Evolutionary conservation across 768 basidiomycete species (phyloP).

Genomic region (Vararia minispora): DNA sequence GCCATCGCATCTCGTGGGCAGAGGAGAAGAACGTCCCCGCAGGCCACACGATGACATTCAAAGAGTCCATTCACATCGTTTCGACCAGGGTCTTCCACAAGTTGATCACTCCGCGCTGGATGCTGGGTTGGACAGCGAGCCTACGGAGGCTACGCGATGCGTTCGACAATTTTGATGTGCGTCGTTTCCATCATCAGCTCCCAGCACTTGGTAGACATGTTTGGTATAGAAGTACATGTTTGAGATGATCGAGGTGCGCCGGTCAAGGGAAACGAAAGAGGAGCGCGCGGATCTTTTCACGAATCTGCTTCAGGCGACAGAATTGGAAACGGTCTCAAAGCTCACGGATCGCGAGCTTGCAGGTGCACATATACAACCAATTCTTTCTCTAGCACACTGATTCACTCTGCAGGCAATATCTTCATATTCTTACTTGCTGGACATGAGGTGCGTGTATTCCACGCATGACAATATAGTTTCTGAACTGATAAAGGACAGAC

Average conservation of each 20-base stretch:
- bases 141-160: slow-evolving; percentile 24
- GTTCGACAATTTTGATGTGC: slow-evolving; percentile 33
- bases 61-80: slow-evolving; percentile 34
- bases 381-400: neutral
- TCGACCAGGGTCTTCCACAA: slow-evolving; percentile 27
- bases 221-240: slow-evolving; percentile 16
- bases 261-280: slow-evolving; percentile 8
- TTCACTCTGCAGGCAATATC: slow-evolving; percentile 16
- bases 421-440: slow-evolving; percentile 26
- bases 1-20: slow-evolving; percentile 36
- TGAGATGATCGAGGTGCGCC: slow-evolving; percentile 17
- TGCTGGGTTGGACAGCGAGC: slow-evolving; percentile 24
- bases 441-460: slow-evolving; percentile 19
- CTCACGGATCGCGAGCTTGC: slow-evolving; percentile 16
- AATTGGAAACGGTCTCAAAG: slow-evolving; percentile 9
- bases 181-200: neutral
- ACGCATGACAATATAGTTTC: neutral
- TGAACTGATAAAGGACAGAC: too few species aligned
- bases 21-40: slow-evolving; percentile 29
- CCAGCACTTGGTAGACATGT: neutral
- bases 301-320: slow-evolving; percentile 15
- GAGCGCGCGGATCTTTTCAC: slow-evolving; percentile 19
- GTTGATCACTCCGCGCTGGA: slow-evolving; percentile 29
- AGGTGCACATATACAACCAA: slow-evolving; percentile 3
- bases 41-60: slow-evolving; percentile 38